A percentile compares a stretch with the other conserved stretches of the same genome.
Conservation (phyloP, 2,329 filamentous ascomycete genomes). For the Boeremia exigua region DNA sequence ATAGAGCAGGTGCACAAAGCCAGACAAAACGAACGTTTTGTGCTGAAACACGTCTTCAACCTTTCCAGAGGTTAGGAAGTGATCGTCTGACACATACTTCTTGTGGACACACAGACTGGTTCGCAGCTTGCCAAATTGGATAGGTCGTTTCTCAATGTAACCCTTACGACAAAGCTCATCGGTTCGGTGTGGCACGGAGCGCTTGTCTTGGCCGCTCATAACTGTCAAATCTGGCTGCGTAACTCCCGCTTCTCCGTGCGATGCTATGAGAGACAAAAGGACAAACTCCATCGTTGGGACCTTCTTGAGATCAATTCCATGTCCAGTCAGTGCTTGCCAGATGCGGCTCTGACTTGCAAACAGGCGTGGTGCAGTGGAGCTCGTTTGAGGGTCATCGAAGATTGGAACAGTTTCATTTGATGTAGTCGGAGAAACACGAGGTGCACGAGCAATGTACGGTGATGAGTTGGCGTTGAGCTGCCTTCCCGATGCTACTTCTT, state of each 20-base stretch:
- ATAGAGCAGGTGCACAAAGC: conserved; percentile 58
- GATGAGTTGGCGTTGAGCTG: background rate
- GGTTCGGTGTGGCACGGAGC: conserved; percentile 67
- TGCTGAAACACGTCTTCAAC: conserved; percentile 45
- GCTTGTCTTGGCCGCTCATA: conserved; percentile 67
- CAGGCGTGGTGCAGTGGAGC: conserved; percentile 34
- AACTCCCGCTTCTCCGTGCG: conserved; percentile 60
- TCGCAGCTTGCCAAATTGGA: conserved; percentile 51
- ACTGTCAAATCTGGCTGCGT: conserved; percentile 62
- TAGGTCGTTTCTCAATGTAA: conserved; percentile 63
- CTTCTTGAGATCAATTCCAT: conserved; percentile 62
- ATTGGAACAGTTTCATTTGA: conserved; percentile 17
- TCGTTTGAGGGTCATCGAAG: conserved; percentile 35
- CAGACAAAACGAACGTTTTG: conserved; percentile 56
- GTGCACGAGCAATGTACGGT: conserved; percentile 3
- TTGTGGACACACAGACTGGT: conserved; percentile 64
- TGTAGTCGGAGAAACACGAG: conserved; percentile 21
- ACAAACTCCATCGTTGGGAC: conserved; percentile 62
- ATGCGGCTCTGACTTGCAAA: conserved; percentile 61
- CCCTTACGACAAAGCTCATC: conserved; percentile 63
- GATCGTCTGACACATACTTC: conserved; percentile 53
- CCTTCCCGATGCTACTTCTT: background rate
- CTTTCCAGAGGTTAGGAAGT: conserved; percentile 34
- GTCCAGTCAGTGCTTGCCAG: conserved; percentile 67
- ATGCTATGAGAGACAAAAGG: conserved; percentile 65